Evolutionary conservation across 2,329 filamentous ascomycete species (phyloP).

Genomic region (Botrytis deweyae): DNA sequence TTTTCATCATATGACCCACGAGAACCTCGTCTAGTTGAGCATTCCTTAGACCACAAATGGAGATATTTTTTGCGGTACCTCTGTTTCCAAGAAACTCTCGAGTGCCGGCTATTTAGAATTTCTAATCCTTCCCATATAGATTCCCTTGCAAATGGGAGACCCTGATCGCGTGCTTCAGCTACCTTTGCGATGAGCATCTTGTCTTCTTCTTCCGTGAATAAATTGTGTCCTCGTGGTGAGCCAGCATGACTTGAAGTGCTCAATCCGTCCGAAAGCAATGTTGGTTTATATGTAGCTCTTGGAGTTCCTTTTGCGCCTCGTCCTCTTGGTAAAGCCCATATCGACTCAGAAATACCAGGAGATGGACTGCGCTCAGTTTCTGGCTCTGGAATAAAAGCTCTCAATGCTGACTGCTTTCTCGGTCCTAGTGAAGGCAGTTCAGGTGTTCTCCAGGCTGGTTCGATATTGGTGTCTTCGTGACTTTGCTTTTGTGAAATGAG

Average conservation of each 20-base stretch:
- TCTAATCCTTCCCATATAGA: constrained; percentile 31
- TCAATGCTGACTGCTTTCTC: constrained; percentile 26
- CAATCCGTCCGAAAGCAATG: constrained; percentile 8
- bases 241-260: constrained; percentile 12
- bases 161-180: constrained; percentile 26
- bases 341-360: constrained; percentile 31
- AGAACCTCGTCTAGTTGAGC: neutral
- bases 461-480: constrained; percentile 30
- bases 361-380: constrained; percentile 33
- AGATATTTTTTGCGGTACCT: neutral
- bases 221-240: constrained; percentile 15
- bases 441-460: constrained; percentile 35
- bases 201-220: constrained; percentile 34
- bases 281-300: neutral
- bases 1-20: neutral
- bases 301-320: constrained; percentile 18
- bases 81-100: constrained; percentile 17
- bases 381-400: constrained; percentile 26
- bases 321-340: constrained; percentile 35
- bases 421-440: constrained; percentile 23
- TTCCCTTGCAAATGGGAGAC: constrained; percentile 20
- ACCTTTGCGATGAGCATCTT: constrained; percentile 32
- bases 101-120: constrained; percentile 30
- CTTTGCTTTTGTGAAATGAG: constrained; percentile 33
- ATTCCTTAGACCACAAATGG: constrained; percentile 16